Conservation (phyloP, 306 rosid genomes). For the Quercus parvula region DNA sequence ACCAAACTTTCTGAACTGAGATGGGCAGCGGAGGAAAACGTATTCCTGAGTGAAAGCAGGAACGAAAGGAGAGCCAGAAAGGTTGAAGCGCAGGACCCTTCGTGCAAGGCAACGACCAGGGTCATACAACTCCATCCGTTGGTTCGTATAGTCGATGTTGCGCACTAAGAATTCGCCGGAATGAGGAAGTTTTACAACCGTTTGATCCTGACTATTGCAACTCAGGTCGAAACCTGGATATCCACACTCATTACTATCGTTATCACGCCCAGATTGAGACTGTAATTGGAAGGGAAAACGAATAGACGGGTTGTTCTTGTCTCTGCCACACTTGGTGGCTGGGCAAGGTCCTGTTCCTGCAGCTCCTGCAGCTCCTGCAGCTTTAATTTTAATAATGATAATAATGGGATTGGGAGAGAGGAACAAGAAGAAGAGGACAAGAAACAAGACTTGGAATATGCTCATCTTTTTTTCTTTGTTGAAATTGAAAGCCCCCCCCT, state of each 20-base stretch:
- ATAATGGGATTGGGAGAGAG: constrained; percentile 19
- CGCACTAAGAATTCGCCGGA: constrained; percentile 46
- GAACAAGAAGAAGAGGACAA: constrained; percentile 23
- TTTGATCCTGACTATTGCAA: constrained; percentile 34
- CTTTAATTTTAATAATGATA: too few species aligned
- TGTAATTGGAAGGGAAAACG: constrained; percentile 62
- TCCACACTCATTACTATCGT: constrained; percentile 31
- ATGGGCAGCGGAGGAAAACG: constrained; percentile 61
- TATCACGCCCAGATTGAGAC: constrained; percentile 7
- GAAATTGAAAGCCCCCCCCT: too few species aligned
- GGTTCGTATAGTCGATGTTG: constrained; percentile 41
- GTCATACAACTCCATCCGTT: constrained; percentile 53
- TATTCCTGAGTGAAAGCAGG: constrained; percentile 24
- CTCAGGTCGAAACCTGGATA: constrained; percentile 59
- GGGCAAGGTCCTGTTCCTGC: constrained; percentile 31
- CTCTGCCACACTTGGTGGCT: constrained; percentile 33
- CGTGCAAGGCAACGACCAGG: constrained; percentile 53
- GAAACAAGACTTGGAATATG: constrained; percentile 21
- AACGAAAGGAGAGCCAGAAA: constrained; percentile 53
- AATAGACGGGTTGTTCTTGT: constrained; percentile 14
- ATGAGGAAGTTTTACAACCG: constrained; percentile 43
- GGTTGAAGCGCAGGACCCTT: constrained; percentile 47
- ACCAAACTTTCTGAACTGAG: constrained; percentile 28
- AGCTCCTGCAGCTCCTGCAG: not conserved
- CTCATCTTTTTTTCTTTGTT: constrained; percentile 24